These are phyloP conservation scores for Balamuthia mandrillaris DNA, from an alignment of 208 protist genomes.

Conservation along the genomic window DNA sequence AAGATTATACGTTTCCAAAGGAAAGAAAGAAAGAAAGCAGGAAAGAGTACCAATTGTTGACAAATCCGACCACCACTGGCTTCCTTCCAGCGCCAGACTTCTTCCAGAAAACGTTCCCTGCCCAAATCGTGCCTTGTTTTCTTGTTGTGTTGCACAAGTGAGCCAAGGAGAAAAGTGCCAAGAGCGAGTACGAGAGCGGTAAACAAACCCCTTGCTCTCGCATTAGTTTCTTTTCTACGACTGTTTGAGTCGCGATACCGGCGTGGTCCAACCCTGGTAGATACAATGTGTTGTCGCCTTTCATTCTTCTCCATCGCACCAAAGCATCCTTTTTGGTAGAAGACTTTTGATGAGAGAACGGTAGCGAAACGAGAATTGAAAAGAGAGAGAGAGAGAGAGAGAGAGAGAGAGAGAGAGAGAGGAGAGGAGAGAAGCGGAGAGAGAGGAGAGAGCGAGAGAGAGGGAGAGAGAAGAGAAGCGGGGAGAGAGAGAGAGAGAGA, in stretches of 20 bases:
- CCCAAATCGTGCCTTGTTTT: conserved; percentile 90
- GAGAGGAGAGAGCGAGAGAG: no score
- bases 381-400: no score
- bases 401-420: no score
- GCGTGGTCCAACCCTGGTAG: conserved; percentile 99
- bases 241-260: conserved; percentile 97
- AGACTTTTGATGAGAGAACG: no score
- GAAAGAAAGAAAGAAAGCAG: neutral
- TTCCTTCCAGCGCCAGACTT: conserved; percentile 97
- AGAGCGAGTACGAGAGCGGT: neutral
- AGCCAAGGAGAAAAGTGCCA: neutral
- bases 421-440: no score
- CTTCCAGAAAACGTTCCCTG: conserved; percentile 91
- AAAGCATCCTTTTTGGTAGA: conserved; percentile 45
- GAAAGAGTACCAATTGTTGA: neutral
- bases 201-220: conserved; percentile 74
- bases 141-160: neutral
- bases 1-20: neutral
- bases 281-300: conserved; percentile 94
- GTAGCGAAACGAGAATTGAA: no score
- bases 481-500: no score
- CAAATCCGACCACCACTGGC: conserved; percentile 73
- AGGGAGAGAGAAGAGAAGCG: no score
- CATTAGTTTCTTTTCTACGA: conserved; percentile 95
- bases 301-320: conserved; percentile 84